These are phyloP conservation scores for Iris pallida DNA, from an alignment of 116 monocot species.

Conservation along the genomic window DNA sequence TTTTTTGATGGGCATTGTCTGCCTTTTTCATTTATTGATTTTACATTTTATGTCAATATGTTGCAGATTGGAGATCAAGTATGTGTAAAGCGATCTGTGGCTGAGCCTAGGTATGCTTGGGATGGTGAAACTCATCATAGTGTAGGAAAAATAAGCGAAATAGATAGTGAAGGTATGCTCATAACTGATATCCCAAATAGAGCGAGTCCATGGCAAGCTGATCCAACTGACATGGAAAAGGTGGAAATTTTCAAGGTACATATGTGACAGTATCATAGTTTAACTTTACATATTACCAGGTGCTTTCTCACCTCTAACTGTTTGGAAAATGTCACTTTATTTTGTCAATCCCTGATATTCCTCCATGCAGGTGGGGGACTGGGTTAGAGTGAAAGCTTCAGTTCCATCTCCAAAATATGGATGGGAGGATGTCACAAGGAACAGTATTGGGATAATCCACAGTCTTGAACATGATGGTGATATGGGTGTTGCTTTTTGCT, in stretches of 20 bases:
- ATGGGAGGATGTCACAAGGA: slow-evolving; percentile 93
- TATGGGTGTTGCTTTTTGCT: slow-evolving; percentile 84
- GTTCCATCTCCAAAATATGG: slow-evolving; percentile 97
- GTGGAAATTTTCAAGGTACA: slow-evolving; percentile 87
- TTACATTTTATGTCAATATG: not conserved
- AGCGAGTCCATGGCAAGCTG: slow-evolving; percentile 77
- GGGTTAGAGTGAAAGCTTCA: slow-evolving; percentile 90
- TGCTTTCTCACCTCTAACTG: not conserved
- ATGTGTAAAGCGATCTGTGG: slow-evolving; percentile 94
- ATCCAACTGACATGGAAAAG: slow-evolving; percentile 99
- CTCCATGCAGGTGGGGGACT: slow-evolving; percentile 62
- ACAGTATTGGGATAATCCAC: slow-evolving; percentile 88
- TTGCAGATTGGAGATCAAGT: slow-evolving; percentile 92
- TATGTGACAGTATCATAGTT: no score
- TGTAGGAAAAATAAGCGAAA: slow-evolving; percentile 88
- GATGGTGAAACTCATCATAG: slow-evolving; percentile 99
- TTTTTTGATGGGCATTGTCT: not conserved
- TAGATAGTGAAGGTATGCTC: slow-evolving; percentile 80
- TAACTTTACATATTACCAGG: not conserved
- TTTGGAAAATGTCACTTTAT: not conserved
- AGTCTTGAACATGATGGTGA: slow-evolving; percentile 90
- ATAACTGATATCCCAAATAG: slow-evolving; percentile 84
- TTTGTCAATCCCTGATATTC: slow-evolving; percentile 3
- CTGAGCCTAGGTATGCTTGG: slow-evolving; percentile 96
- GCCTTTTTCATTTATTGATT: not conserved